Evolutionary conservation across 2,329 filamentous ascomycete species (phyloP).

Genomic region (Cordyceps tenuipes): DNA sequence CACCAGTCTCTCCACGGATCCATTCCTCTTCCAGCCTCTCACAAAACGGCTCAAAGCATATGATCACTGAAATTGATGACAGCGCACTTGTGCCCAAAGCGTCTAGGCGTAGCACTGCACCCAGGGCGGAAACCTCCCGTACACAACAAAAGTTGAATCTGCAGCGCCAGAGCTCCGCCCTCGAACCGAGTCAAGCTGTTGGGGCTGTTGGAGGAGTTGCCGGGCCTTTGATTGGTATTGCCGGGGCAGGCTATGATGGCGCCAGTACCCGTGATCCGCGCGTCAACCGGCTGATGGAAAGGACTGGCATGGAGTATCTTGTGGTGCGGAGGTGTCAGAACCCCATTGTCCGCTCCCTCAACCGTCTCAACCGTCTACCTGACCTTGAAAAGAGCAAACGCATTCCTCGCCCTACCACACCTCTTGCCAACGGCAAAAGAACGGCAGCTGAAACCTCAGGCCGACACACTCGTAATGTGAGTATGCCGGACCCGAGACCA

Average conservation of each 20-base stretch:
- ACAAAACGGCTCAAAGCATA: slow-evolving; percentile 17
- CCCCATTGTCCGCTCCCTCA: slow-evolving; percentile 56
- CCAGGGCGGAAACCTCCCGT: slow-evolving; percentile 49
- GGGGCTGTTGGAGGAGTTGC: slow-evolving; percentile 28
- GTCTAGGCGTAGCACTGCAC: slow-evolving; percentile 31
- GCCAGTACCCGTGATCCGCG: slow-evolving; percentile 48
- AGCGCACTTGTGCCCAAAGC: slow-evolving; percentile 40
- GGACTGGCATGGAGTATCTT: slow-evolving; percentile 65
- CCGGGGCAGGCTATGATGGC: slow-evolving; percentile 47
- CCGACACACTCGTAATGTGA: slow-evolving; percentile 32
- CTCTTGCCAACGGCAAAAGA: slow-evolving; percentile 30
- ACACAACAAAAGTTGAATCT: slow-evolving; percentile 71
- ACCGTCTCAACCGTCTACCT: slow-evolving; percentile 36
- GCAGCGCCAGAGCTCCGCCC: slow-evolving; percentile 62
- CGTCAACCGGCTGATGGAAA: slow-evolving; percentile 56
- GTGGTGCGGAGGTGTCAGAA: slow-evolving; percentile 66
- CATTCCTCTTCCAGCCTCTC: slow-evolving; percentile 33
- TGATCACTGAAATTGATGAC: slow-evolving; percentile 24
- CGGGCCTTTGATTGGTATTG: slow-evolving; percentile 42
- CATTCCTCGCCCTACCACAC: slow-evolving; percentile 35
- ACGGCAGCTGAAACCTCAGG: slow-evolving; percentile 19
- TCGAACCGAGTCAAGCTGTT: slow-evolving; percentile 51
- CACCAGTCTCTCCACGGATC: slow-evolving; percentile 30
- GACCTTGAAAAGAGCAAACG: slow-evolving; percentile 41
- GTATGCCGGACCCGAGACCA: slow-evolving; percentile 28